Evolutionary conservation across 1,139 yeast species (phyloP).

Genomic region (Meyerozyma athensensis): DNA sequence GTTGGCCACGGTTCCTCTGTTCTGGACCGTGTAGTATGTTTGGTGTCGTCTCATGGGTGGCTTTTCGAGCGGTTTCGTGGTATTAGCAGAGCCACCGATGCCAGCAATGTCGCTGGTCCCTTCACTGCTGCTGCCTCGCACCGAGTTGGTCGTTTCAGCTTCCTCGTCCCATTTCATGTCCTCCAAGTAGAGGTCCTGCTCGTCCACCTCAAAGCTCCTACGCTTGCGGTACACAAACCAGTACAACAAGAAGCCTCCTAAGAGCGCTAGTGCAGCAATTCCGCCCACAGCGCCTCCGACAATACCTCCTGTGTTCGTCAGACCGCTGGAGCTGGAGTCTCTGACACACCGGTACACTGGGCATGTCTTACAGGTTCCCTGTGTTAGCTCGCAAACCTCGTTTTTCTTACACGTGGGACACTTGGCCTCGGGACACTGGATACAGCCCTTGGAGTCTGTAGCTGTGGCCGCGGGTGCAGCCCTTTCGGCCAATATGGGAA

Average conservation of each 20-base stretch:
- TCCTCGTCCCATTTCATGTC: slow-evolving; percentile 6
- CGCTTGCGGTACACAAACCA: slow-evolving; percentile 17
- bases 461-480: slow-evolving; percentile 10
- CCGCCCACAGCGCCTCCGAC: slow-evolving; percentile 61
- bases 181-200: slow-evolving; percentile 14
- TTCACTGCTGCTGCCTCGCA: slow-evolving; percentile 9
- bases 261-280: slow-evolving; percentile 30
- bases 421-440: slow-evolving; percentile 39
- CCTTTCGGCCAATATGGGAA: slow-evolving; percentile 2
- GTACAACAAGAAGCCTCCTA: slow-evolving; percentile 32
- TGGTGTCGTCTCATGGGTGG: slow-evolving; percentile 10
- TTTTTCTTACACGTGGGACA: slow-evolving; percentile 56
- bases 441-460: slow-evolving; percentile 36
- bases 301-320: slow-evolving; percentile 43
- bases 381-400: slow-evolving; percentile 47
- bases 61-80: slow-evolving; percentile 5
- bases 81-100: slow-evolving; percentile 6
- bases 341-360: slow-evolving; percentile 50
- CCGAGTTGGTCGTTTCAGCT: slow-evolving; percentile 15
- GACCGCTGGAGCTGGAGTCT: slow-evolving; percentile 9
- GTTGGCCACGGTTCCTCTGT: slow-evolving; percentile 11
- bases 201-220: slow-evolving; percentile 15
- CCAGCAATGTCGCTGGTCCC: slow-evolving; percentile 8
- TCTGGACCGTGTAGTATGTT: slow-evolving; percentile 3
- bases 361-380: slow-evolving; percentile 55